Base-by-base conservation (phyloP, 2,329 filamentous ascomycete species). In the Trichoderma brevicompactum region DNA sequence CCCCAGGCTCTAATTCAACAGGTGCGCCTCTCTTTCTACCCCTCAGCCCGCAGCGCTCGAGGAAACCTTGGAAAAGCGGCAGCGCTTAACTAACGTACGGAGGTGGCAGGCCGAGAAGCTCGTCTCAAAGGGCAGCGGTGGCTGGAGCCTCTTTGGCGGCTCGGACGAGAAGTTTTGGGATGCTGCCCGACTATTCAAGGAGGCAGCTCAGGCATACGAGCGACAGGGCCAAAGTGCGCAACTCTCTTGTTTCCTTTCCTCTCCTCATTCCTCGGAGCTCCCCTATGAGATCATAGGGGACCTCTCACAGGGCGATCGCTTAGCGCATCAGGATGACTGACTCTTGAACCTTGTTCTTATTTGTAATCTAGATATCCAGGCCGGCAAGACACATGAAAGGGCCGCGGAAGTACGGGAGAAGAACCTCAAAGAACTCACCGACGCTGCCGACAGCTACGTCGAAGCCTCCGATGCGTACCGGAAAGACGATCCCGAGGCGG, bases 391-490 rank as follows among this genome's bases (percentile, higher is more conserved):
- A 12, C 96, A 97, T 70, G 92, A 97, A 77, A 86, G 89, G 77
- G 92, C 92, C 12, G 94, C 93, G n/a, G 79, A 85, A 49, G 89
- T 98, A 66, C 92, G 96, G 77, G 86, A 82, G 56, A 85, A 88
- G 70, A 89, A 94, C 72, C 85, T 98, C 58, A 96, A 93, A 75
- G 94, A 98, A 75, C 92, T 91, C 48, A 92, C 96, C 76, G 95
- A 98, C 75, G 92, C 93, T 54, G 94, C 94, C 69, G 96, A 96
- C 79, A 90, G 90, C 54, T 82, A 93, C 67, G 87, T 90, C 73
- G 94, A 98, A 77, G 95, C 95, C 60, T 98, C 94, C 85, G 97
- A 98, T 82, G 90, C 92, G 67, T 98, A 97, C 81, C 87, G 90
- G 73, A 96, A 93, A 79, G 88, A 91, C 61, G 88, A 92, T 72